Evolutionary conservation across 805 yeast species (phyloP), one percentile per base, ranked within the genome.

Genomic region (Pichia kluyveri): DNA sequence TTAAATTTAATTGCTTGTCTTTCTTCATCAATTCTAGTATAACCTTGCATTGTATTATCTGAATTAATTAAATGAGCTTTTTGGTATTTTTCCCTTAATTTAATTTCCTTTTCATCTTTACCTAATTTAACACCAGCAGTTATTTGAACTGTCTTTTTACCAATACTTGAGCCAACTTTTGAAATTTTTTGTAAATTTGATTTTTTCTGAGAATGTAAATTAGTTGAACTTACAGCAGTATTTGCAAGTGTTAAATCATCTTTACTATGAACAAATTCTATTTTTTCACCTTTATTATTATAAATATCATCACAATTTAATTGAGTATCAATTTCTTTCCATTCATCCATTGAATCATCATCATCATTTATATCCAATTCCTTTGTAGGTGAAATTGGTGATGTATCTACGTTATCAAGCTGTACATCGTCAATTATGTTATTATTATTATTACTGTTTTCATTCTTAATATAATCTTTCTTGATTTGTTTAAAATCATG

Each of bases 261-360:
- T 47, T 60, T 18, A 39, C 67, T 60, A 39, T 63, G 62, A 47
- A 62, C 62, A 17, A 60, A 60, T 26, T 79, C 69, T 44, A 81
- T 75, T 26, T 81, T 66, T 49, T 80, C 79, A 5, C 93, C 97
- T 57, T 77, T 78, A 27, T 87, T 86, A 59, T 91, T 86, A 61
- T 87, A 91, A 40, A 87, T 75, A 52, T 87, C 87, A 19, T 60
- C 51, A 48, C 77, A 73, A 43, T 82, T 79, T 4, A 96, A 80
- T 30, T 87, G 82, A 0, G 91, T 81, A 40, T 85, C 83, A 87
- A 93, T 89, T 17, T 85, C 79, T 59, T 84, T 82, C 99, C 99
- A 93, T 30, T 74, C 82, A 14, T 71, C 76, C 36, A 73, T 77
- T 17, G 69, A 75, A 23, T 53, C 60, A 7, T 54, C 48, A 38